Base-by-base conservation (phyloP, 2,329 filamentous ascomycete genomes). In the Bimuria novae-zelandiae region DNA sequence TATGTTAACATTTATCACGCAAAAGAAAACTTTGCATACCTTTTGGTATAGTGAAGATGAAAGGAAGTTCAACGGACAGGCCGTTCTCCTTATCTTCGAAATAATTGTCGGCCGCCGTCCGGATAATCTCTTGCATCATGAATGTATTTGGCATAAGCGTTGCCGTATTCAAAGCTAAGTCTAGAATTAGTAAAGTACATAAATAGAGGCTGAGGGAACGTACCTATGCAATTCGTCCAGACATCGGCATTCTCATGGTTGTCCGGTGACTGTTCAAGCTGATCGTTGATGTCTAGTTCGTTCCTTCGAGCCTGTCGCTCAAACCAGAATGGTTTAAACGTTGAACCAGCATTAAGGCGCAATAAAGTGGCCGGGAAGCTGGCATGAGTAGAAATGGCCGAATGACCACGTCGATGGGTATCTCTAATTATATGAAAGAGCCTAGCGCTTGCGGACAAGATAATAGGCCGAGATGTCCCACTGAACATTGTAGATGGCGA, bases 81-180 rank as follows among this genome's bases (percentile, higher is more conserved):
- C 37, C 51, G 44, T 55, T 51, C 41, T 55, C 52, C 52, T 30
- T 2, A 48, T 52, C 40, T n/a, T 58, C 44, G 21, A 25, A 22
- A 37, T 51, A 51, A 45, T 54, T 32, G 30, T 54, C 51, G 19
- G 27, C 49, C 7, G 33, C 41, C 36, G 35, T 49, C 30, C 55
- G 39, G 27, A 52, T 45, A 19, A 56, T 56, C 39, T 56, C 53
- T 45, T 56, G 52, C 49, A 58, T 58, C 32, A 32, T 49, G 49
- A 52, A 50, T 23, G 52, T 50, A 16, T 58, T 41, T 47, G 52
- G 52, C 49, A 49, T 50, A 30, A 55, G 53, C 29, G 29, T 40
- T n/a, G 39, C 53, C 29, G 30, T n/a, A 25, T 52, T 14, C 37
- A 30, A 45, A 49, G 14, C 53, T 52, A n/a, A n/a, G 17, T 27